Evolutionary conservation across 108 stramenopile genomes (phyloP), one percentile per base, ranked within the genome.

Genomic region (Cyclostephanos tholiformis): DNA sequence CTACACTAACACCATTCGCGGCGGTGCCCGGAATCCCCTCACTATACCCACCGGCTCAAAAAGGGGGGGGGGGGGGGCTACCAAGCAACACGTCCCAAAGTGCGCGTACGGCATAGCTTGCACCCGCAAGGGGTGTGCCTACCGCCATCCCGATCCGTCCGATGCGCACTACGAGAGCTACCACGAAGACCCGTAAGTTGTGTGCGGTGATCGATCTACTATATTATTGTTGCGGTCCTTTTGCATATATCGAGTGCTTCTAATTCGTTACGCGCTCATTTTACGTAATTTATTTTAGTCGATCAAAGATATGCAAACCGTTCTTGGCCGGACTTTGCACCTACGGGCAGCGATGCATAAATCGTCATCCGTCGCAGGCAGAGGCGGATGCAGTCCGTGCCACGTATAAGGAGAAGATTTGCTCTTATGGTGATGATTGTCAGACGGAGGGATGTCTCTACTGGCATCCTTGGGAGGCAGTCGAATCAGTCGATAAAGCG

Each of bases 401-500:
- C 25, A 86, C 84, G 63, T 94, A 91, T 73, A 83, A 85, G 59
- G 65, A 82, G 65, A 85, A 84, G 29, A 61, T 71, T 22, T 94
- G 93, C 72, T 84, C 87, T 9, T 89, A 84, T 65, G 90, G 89
- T 9, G 89, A 91, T 63, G 77, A 82, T 5, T 94, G 93, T 58
- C 77, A 80, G 65, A 94, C 93, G 16, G 88, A 89, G 41, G 85
- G 88, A 6, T 94, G 93, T 68, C 82, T 94, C 12, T 91, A 89
- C 65, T 72, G 80, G 48, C 93, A 94, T 78, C 88, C 90, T n/a
- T 75, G 70, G 22, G 88, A 90, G 43, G 83, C 74, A 12, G 76
- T 58, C 26, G 84, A 78, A 36, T 67, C 55, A 19, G 3, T 60
- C 0, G 67, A 63, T 19, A 22, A 22, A 0, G n/a, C 35, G 36